Base-by-base conservation (phyloP, 139 green algal genomes). In the Medakamo hakoo region DNA sequence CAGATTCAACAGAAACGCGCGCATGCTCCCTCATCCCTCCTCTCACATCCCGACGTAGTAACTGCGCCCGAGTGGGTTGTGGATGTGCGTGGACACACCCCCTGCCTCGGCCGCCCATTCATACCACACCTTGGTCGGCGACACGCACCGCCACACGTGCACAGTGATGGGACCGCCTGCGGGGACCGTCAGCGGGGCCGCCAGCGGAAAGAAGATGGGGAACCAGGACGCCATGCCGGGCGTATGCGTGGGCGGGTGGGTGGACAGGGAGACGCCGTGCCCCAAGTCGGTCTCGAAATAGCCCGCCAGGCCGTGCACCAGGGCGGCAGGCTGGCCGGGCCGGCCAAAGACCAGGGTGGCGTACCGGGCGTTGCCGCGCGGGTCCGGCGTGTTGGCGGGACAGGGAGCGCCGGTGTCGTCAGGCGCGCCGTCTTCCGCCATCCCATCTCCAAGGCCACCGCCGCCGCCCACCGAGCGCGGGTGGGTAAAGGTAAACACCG, bases 131-230 rank as follows among this genome's bases (percentile, higher is more conserved):
- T 95, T 94, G 68, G 86, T 84, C 1, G 67, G 4, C 2, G 71
- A 72, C 2, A 70, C 67, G 61, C 83, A 86, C 3, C 93, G 73
- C 93, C 93, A 98, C 69, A 99, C 86, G 70, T 83, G 68, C 27
- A 83, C 65, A 48, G 78, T 69, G 19, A 99, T 69, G 14, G 58
- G 22, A 0, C 57, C 40, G 2, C 58, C 55, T 71, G 63, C 28
- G 26, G 65, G 57, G 48, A 79, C 65, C 28, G 71, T 62, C 55
- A 73, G 74, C n/a, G 72, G 71, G 2, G 59, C 32, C 24, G 73
- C 63, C 29, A 99, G 63, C 4, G 93, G 93, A 67, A 99, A 98
- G 76, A 86, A 98, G 71, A 98, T 98, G 30, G 93, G 86, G 73
- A 99, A 99, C 89, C 89, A 96, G 64, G 32, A 77, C 67, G 80